These are phyloP conservation scores for Articulospora tetracladia DNA, from an alignment of 495 filamentous ascomycete genomes.

Conservation along the genomic window DNA sequence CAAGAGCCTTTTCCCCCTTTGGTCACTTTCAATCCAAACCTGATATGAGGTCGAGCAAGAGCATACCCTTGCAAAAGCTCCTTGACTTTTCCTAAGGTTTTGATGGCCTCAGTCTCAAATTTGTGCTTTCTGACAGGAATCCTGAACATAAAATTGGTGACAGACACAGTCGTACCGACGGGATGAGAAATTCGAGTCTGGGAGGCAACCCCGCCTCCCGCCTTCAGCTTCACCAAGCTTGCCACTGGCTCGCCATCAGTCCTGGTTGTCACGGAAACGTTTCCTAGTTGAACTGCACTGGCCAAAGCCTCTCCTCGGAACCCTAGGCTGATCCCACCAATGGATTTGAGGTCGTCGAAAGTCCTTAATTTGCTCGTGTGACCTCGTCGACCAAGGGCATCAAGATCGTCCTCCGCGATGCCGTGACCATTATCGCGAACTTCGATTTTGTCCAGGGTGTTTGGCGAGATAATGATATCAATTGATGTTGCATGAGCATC, in stretches of 20 bases:
- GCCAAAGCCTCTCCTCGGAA: conserved; percentile 89
- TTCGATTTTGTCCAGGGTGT: conserved; percentile 79
- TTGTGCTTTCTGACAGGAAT: conserved; percentile 74
- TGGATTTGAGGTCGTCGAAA: conserved; percentile 62
- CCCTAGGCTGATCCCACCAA: conserved; percentile 69
- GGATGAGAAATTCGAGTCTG: conserved; percentile 55
- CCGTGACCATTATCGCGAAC: conserved; percentile 89
- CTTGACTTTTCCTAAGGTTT: conserved; percentile 60
- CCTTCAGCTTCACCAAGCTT: conserved; percentile 30
- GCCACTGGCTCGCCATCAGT: conserved; percentile 68
- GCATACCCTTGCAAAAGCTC: conserved; percentile 71
- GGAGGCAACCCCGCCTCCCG: conserved; percentile 34
- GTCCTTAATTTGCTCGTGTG: conserved; percentile 84
- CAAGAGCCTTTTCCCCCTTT: conserved; percentile 62
- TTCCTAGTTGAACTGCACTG: conserved; percentile 66
- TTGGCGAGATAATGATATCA: conserved; percentile 66
- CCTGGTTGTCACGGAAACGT: conserved; percentile 66
- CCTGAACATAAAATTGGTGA: conserved; percentile 62
- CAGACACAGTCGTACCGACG: conserved; percentile 72
- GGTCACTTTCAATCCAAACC: conserved; percentile 64
- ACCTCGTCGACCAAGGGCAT: conserved; percentile 60
- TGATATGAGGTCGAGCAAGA: conserved; percentile 60
- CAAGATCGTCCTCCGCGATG: conserved; percentile 67
- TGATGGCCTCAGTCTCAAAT: conserved; percentile 56
- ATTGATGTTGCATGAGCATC: conserved; percentile 77